These are phyloP conservation scores for Acmispon strigosus DNA, from an alignment of 306 rosid species.

Conservation along the genomic window DNA sequence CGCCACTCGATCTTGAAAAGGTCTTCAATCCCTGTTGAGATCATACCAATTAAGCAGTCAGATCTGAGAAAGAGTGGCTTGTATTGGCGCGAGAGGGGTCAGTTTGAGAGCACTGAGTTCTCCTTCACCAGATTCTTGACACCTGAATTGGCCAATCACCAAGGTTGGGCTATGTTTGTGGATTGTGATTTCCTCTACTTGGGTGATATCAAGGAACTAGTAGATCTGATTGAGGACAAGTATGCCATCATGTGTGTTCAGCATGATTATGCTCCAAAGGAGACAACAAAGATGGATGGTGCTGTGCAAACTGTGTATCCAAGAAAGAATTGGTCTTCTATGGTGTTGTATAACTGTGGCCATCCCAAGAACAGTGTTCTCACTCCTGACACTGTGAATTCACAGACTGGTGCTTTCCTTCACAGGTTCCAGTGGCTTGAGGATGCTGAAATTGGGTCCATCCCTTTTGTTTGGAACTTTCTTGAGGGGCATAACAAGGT, in stretches of 20 bases:
- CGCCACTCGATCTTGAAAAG: constrained; percentile 49
- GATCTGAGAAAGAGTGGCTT: constrained; percentile 51
- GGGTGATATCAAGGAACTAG: constrained; percentile 54
- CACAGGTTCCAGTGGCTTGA: constrained; percentile 79
- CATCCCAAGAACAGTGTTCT: constrained; percentile 54
- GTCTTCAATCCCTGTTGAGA: constrained; percentile 60
- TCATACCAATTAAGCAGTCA: constrained; percentile 51
- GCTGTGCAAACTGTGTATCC: constrained; percentile 71
- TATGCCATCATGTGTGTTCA: constrained; percentile 68
- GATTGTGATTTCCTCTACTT: constrained; percentile 69
- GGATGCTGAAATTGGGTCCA: constrained; percentile 55
- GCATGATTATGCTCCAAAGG: constrained; percentile 64
- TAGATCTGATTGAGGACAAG: constrained; percentile 43
- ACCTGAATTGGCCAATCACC: constrained; percentile 43
- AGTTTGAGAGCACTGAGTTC: constrained; percentile 66
- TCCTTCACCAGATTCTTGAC: constrained; percentile 65
- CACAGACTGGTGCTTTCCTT: constrained; percentile 63
- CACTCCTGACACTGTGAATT: constrained; percentile 51
- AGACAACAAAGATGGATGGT: constrained; percentile 70
- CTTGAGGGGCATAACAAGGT: constrained; percentile 67
- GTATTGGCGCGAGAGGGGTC: constrained; percentile 67
- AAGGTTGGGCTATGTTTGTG: constrained; percentile 76
- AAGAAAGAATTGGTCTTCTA: constrained; percentile 73
- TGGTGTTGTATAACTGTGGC: constrained; percentile 63
- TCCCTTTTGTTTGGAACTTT: constrained; percentile 70